Conservation (phyloP, 345 rosid species). For the Limnanthes douglasii region DNA sequence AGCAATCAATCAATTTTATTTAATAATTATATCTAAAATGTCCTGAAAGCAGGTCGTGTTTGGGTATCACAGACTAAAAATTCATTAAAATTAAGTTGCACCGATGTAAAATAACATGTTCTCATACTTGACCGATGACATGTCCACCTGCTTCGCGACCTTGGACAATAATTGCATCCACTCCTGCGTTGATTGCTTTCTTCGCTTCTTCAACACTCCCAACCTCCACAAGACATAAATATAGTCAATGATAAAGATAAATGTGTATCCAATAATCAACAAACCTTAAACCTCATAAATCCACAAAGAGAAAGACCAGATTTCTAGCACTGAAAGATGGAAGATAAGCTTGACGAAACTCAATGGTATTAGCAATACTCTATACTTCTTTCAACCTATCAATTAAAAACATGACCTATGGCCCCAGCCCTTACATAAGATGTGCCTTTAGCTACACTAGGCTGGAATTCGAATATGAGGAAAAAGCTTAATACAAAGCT, state of each 20-base stretch:
- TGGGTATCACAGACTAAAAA: too few relatives aligned
- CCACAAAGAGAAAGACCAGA: neutral
- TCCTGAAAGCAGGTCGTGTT: too few relatives aligned
- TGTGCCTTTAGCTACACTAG: neutral
- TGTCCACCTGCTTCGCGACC: constrained; percentile 91
- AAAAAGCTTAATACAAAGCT: too few relatives aligned
- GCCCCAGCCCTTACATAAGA: neutral
- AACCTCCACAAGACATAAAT: constrained; percentile 20
- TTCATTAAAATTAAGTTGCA: neutral
- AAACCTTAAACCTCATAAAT: neutral
- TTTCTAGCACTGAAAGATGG: neutral
- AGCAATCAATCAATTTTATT: too few relatives aligned
- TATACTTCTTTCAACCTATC: neutral
- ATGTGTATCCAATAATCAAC: too few relatives aligned
- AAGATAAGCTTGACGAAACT: neutral
- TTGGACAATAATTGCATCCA: constrained; percentile 81
- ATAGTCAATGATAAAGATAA: constrained; percentile 1
- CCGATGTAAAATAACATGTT: neutral
- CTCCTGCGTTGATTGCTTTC: constrained; percentile 42
- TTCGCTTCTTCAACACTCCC: constrained; percentile 58
- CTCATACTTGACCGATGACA: constrained; percentile 58
- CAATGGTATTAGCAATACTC: neutral
- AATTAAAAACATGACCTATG: neutral
- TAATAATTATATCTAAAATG: too few relatives aligned
- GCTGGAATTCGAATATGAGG: too few relatives aligned